These are phyloP conservation scores for Gynochthodes officinalis DNA, from an alignment of 257 asterid genomes.

Conservation along the genomic window DNA sequence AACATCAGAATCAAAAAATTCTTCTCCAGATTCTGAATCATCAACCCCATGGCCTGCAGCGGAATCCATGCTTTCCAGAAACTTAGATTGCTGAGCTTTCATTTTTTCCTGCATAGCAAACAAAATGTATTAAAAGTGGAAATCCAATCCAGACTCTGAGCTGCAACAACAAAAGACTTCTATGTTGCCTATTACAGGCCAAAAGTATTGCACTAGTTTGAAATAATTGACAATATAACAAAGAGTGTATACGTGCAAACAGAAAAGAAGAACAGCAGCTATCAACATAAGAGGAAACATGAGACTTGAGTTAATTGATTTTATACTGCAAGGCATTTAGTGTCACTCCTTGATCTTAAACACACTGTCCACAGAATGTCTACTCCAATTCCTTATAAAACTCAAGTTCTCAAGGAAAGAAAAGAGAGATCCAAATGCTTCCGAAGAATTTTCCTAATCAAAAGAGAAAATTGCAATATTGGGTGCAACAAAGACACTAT, in stretches of 20 bases:
- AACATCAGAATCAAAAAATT: conserved; percentile 42
- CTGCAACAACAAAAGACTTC: not conserved
- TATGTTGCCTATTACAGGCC: not conserved
- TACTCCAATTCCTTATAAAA: not conserved
- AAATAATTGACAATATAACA: no score
- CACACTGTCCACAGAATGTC: not conserved
- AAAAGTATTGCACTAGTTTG: not conserved
- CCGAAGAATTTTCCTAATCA: not conserved
- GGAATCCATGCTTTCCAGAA: conserved; percentile 66
- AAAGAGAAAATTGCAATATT: not conserved
- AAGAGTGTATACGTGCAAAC: no score
- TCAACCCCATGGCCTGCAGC: conserved; percentile 53
- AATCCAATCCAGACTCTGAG: conserved; percentile 12
- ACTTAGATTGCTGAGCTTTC: conserved; percentile 86
- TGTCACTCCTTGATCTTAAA: not conserved
- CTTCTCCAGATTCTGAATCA: conserved; percentile 48
- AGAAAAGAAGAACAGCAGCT: not conserved
- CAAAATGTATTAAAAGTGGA: conserved; percentile 16
- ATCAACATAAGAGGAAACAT: not conserved
- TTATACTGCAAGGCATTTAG: not conserved
- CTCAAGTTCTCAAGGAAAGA: conserved; percentile 1
- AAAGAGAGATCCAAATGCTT: not conserved
- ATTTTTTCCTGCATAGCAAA: conserved; percentile 67
- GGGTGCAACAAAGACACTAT: not conserved
- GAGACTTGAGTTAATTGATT: not conserved